Evolutionary conservation across 257 asterid genomes (phyloP).

Genomic region (Orobanche coerulescens): DNA sequence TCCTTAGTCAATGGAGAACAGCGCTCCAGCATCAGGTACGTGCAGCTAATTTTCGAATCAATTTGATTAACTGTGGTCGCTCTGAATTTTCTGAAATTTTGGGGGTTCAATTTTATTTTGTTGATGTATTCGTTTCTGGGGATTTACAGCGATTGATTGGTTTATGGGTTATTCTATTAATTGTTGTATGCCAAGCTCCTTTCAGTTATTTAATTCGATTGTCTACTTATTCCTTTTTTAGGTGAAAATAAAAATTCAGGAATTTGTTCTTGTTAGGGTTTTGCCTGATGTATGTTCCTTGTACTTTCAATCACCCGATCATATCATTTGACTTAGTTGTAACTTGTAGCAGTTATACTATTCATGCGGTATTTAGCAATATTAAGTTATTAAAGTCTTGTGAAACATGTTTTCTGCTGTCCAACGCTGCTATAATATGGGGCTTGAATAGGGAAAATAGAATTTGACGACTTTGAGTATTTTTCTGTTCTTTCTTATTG

Average conservation of each 20-base stretch:
- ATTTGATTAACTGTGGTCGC: background rate
- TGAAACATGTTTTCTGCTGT: background rate
- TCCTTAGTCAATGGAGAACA: slow-evolving; percentile 33
- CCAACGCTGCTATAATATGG: background rate
- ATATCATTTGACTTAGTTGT: background rate
- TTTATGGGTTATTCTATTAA: background rate
- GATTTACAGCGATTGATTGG: slow-evolving; percentile 3
- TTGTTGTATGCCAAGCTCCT: background rate
- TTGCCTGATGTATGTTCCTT: background rate
- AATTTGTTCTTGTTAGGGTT: background rate
- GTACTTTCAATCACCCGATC: background rate
- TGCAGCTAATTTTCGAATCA: slow-evolving; percentile 1
- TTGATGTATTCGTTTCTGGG: slow-evolving; percentile 8
- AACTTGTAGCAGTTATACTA: background rate
- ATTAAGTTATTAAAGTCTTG: background rate
- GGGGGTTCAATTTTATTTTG: background rate
- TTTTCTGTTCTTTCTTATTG: background rate
- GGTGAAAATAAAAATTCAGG: background rate
- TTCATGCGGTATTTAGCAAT: background rate
- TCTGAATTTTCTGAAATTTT: background rate
- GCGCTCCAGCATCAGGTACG: slow-evolving; percentile 37
- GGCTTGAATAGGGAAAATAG: background rate
- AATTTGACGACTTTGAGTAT: background rate
- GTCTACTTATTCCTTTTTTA: background rate
- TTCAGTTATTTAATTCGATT: background rate